These are phyloP conservation scores for Monosporascus cannonballus DNA, from an alignment of 2,329 filamentous ascomycete species.

Conservation along the genomic window DNA sequence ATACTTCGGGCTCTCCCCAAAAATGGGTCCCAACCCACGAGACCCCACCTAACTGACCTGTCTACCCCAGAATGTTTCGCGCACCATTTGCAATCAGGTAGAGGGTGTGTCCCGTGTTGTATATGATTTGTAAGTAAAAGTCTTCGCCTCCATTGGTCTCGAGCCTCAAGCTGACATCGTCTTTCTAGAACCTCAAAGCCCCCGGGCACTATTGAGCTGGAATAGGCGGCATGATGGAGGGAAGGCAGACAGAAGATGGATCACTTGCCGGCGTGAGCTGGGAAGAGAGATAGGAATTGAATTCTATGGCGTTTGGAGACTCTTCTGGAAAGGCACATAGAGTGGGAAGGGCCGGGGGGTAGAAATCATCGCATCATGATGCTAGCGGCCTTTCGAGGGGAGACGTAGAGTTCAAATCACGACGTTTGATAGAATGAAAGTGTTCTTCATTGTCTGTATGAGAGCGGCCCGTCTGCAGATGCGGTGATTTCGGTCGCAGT, in stretches of 20 bases:
- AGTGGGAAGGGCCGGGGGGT: neutral
- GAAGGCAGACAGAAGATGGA: neutral
- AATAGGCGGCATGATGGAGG: neutral
- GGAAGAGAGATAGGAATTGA: neutral
- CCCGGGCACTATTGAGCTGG: neutral
- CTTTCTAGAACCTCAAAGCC: neutral
- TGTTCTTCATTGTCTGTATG: too few species aligned
- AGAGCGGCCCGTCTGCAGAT: too few species aligned
- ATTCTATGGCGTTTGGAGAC: neutral
- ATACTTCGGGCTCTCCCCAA: neutral
- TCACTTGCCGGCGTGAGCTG: neutral
- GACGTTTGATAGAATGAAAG: too few species aligned
- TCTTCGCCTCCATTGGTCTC: neutral
- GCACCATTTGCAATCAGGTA: slow-evolving; percentile 70
- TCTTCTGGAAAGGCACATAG: neutral
- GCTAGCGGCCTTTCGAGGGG: too few species aligned
- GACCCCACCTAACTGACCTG: slow-evolving; percentile 25
- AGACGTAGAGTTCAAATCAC: too few species aligned
- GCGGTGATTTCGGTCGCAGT: too few species aligned
- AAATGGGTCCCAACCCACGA: too few species aligned
- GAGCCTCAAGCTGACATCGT: slow-evolving; percentile 6
- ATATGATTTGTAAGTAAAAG: slow-evolving; percentile 43
- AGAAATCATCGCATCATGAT: neutral
- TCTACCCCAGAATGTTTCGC: slow-evolving; percentile 58
- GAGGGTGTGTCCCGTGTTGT: slow-evolving; percentile 65